Evolutionary conservation across 106 monocot species (phyloP), one percentile per base, ranked within the genome.

Genomic region (Amphibolis antarctica): DNA sequence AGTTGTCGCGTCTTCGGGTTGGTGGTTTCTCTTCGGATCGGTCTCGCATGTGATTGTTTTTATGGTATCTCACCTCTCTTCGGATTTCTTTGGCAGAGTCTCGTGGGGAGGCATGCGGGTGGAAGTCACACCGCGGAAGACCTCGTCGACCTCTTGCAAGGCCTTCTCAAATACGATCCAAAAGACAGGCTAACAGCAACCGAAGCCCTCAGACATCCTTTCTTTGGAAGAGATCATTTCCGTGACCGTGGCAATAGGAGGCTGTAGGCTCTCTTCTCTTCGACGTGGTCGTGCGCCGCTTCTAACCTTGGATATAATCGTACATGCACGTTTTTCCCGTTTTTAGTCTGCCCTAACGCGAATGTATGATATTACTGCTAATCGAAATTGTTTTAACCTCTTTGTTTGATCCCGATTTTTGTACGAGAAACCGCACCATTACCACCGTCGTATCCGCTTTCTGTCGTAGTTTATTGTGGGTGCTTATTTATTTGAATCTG

Each of bases 1-100:
- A 83, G 53, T 45, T 91, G 27, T 69, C 71, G 0, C 78, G 86
- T 2, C 83, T 91, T 44, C 78, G 80, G 82, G 89, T 89, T 26
- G 25, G 22, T 2, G 13, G 15, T 12, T 66, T 24, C 0, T 45
- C 9, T 7, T 66, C 26, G 12, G 14, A 45, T 47, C 19, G 27
- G 19, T 23, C 12, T 15, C 11, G 11, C 42, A 21, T 15, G 19
- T 57, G n/a, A 29, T 36, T 47, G 23, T 10, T 53, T 23, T 22
- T 62, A 29, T 36, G 36, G 36, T 36, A 15, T 25, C 12, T 24
- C 15, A 24, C 51, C 11, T 24, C 29, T 49, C 13, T 13, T 29
- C 11, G 45, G 13, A 36, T 18, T 18, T 43, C 28, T 55, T 67
- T 12, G 71, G 26, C 86, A 86, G 86, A 80, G 77, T 51, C 48